Conservation (phyloP, 1,284 basidiomycete genomes). For the Rhodotorula glutinis region DNA sequence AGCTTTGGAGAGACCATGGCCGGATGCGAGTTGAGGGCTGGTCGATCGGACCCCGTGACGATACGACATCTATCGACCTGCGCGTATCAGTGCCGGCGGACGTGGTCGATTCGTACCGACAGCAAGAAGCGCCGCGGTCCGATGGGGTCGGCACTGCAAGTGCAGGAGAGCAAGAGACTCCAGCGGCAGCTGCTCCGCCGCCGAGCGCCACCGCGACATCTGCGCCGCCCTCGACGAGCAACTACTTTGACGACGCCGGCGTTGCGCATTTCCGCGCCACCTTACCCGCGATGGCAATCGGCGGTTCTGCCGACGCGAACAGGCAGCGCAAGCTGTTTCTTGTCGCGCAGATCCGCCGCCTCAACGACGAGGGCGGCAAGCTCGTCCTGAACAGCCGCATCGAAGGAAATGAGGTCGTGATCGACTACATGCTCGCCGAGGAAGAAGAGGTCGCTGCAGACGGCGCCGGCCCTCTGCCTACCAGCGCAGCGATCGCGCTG, state of each 20-base stretch:
- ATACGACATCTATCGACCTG: not conserved
- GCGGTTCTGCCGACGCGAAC: not conserved
- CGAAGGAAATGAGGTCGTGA: not conserved
- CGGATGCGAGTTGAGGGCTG: not conserved
- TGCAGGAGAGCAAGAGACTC: no score
- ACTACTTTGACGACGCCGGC: not conserved
- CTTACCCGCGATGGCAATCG: not conserved
- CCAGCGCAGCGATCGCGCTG: no score
- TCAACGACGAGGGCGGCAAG: not conserved
- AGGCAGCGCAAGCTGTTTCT: not conserved
- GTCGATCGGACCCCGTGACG: not conserved
- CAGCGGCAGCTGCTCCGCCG: no score
- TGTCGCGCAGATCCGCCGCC: not conserved
- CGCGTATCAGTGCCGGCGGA: not conserved
- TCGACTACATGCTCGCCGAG: constrained; percentile 7
- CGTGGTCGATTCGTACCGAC: not conserved
- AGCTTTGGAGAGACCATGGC: not conserved
- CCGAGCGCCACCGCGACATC: no score
- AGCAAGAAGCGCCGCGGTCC: not conserved
- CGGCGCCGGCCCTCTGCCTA: no score
- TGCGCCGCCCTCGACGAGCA: no score
- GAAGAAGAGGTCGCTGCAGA: not conserved
- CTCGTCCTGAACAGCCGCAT: not conserved
- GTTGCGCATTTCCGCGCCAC: not conserved
- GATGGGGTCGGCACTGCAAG: no score